These are phyloP conservation scores for Anisodus tanguticus DNA, from an alignment of 257 asterid species.

Conservation along the genomic window DNA sequence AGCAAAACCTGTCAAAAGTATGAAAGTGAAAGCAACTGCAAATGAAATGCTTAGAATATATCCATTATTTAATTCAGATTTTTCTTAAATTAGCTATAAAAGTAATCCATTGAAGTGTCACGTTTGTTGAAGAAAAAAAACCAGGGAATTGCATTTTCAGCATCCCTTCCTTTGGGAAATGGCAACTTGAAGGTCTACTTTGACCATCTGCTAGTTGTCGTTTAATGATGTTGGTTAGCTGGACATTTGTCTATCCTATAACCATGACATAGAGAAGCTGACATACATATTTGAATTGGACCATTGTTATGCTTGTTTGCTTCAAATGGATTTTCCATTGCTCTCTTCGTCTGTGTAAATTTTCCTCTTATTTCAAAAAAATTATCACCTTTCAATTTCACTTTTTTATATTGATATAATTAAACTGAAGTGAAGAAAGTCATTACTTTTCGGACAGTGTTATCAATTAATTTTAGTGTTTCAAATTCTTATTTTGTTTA, in stretches of 20 bases:
- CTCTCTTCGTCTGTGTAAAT: background rate
- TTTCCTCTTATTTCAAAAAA: background rate
- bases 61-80: background rate
- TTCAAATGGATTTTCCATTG: background rate
- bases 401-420: background rate
- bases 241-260: background rate
- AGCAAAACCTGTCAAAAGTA: background rate
- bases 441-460: background rate
- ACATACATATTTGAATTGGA: background rate
- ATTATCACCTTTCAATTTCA: constrained; percentile 2
- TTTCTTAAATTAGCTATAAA: background rate
- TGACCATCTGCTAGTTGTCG: background rate
- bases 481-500: background rate
- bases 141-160: background rate
- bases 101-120: background rate
- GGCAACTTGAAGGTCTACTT: background rate
- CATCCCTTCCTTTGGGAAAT: background rate
- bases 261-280: background rate
- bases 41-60: background rate
- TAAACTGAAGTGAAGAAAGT: background rate
- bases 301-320: background rate
- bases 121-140: background rate
- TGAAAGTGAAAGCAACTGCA: background rate
- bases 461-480: background rate
- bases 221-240: background rate